Evolutionary conservation across 495 filamentous ascomycete species (phyloP), one percentile per base, ranked within the genome.

Genomic region (Penicilliopsis zonata): DNA sequence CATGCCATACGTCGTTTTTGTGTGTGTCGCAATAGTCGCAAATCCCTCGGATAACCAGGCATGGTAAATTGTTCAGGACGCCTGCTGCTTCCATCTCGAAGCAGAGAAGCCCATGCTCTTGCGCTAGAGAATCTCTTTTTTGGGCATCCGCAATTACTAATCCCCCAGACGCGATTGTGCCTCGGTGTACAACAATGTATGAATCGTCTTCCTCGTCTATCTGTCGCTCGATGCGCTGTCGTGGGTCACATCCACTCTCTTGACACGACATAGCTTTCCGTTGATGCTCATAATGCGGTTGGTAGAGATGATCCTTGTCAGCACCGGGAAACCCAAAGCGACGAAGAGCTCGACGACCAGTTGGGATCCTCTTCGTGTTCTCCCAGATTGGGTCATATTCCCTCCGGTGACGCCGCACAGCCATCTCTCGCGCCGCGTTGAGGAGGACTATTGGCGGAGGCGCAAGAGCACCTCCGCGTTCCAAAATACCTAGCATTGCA

Each of bases 71-170:
- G 31, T 43, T 32, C 37, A 51, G 35, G 5, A 59, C 30, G 1
- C 60, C 63, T 9, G 56, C 62, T 3, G 55, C 58, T 36, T 67
- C 61, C 50, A 56, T 64, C 29, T 65, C 57, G 30, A 63, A 54
- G 31, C 53, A 60, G 4, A 61, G 18, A 16, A 60, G 34, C 14
- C 35, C 35, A 14, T 34, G 16, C 19, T 40, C 27, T 26, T 31
- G 19, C 20, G 34, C 38, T 9, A 47, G 20, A 0, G 27, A 7
- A 29, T 56, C 49, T 31, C 54, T 33, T 12, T 17, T 14, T 18
- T 31, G 13, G 10, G 36, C 53, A 36, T 55, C 33, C 20, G 49
- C 50, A 8, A 63, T 49, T 0, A 59, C 40, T 12, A 34, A 28
- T 10, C 58, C 44, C 1, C 43, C 58, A 5, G 57, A 61, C 4